Evolutionary conservation across 495 filamentous ascomycete species (phyloP).

Genomic region (Neurospora pannonica): DNA sequence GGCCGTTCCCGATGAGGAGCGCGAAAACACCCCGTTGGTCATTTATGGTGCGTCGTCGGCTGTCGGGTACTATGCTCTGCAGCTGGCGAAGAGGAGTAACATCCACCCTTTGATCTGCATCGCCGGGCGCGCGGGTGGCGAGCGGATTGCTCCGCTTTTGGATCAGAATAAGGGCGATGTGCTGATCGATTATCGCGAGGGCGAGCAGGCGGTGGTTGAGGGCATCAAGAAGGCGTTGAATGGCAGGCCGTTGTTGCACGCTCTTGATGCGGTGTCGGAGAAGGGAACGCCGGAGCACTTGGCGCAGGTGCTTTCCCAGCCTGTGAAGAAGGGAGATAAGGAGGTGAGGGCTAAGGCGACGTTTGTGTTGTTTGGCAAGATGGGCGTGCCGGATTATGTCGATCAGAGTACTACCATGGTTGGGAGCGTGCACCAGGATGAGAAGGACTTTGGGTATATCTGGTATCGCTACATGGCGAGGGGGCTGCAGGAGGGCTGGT

Average conservation of each 20-base stretch:
- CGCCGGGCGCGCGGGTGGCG: conserved; percentile 44
- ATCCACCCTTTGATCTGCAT: conserved; percentile 68
- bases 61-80: conserved; percentile 59
- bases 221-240: conserved; percentile 41
- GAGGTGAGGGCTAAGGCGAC: conserved; percentile 32
- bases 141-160: conserved; percentile 51
- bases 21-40: conserved; percentile 27
- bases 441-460: conserved; percentile 49
- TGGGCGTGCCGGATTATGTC: conserved; percentile 25
- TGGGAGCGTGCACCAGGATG: conserved; percentile 39
- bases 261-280: conserved; percentile 53
- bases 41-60: conserved; percentile 61
- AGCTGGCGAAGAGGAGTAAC: conserved; percentile 55
- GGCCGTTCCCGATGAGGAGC: conserved; percentile 16
- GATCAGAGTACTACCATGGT: conserved; percentile 33
- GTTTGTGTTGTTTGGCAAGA: conserved; percentile 39
- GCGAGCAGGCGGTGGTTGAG: conserved; percentile 43
- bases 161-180: conserved; percentile 56
- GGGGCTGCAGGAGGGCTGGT: conserved; percentile 49
- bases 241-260: conserved; percentile 27
- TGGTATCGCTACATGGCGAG: conserved; percentile 45
- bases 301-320: conserved; percentile 33
- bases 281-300: conserved; percentile 40
- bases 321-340: conserved; percentile 14
- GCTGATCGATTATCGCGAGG: conserved; percentile 62